Evolutionary conservation across 2,329 filamentous ascomycete species (phyloP).

Genomic region (Fusarium neocosmosporiellum): DNA sequence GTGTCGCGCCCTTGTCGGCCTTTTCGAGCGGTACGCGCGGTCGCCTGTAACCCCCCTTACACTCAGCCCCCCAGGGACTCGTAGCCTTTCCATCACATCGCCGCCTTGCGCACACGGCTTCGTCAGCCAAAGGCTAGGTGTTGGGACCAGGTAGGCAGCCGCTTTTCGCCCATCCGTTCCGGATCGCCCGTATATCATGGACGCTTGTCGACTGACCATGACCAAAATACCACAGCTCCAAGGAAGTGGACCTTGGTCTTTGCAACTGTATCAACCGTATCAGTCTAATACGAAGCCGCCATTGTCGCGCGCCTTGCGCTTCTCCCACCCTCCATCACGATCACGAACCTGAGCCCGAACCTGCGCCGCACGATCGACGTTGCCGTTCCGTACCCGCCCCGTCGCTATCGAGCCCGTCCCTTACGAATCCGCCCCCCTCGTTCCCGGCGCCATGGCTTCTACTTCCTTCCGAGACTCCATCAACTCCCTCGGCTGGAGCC

Average conservation of each 20-base stretch:
- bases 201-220: constrained; percentile 38
- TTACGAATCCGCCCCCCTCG: constrained; percentile 33
- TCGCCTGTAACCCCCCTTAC: constrained; percentile 39
- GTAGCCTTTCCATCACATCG: constrained; percentile 27
- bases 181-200: constrained; percentile 36
- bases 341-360: constrained; percentile 34
- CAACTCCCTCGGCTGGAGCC: constrained; percentile 94
- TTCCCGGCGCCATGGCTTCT: constrained; percentile 75
- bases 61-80: constrained; percentile 35
- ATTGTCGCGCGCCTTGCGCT: constrained; percentile 16
- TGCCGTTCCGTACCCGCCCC: constrained; percentile 39
- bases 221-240: constrained; percentile 20
- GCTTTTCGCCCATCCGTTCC: constrained; percentile 15
- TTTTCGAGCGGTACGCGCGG: constrained; percentile 49
- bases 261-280: constrained; percentile 12
- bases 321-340: constrained; percentile 38
- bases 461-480: constrained; percentile 92
- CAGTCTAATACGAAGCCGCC: constrained; percentile 29
- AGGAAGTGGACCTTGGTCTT: constrained; percentile 18
- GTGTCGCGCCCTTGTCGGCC: constrained; percentile 14
- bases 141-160: constrained; percentile 22
- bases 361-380: constrained; percentile 42
- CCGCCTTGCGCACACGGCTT: constrained; percentile 34
- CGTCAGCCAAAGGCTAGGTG: constrained; percentile 27
- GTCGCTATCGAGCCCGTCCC: constrained; percentile 29